phyloP scores from a whole-genome alignment of 305 asterid species.

The Solanum hybrid region DNA sequence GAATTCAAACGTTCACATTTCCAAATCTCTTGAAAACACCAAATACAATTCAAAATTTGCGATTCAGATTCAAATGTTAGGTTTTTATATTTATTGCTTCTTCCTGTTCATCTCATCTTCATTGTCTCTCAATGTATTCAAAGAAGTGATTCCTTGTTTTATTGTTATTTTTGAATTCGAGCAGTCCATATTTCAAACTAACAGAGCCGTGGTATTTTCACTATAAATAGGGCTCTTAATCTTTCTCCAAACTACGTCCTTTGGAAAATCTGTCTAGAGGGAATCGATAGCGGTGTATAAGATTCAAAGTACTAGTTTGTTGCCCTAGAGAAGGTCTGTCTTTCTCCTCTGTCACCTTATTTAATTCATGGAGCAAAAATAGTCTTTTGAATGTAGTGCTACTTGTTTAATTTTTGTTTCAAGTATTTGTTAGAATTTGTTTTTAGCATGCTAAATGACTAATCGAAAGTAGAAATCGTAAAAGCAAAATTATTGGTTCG shows the following conservation, averaged over 20 bases:
- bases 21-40: not conserved
- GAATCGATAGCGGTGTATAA: not conserved
- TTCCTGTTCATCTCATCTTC: not conserved
- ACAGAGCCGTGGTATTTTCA: not conserved
- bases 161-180: not conserved
- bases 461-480: not conserved
- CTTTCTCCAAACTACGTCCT: not conserved
- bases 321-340: not conserved
- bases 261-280: not conserved
- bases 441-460: not conserved
- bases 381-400: not conserved
- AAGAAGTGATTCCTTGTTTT: not conserved
- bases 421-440: not conserved
- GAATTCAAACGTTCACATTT: not conserved
- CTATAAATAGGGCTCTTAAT: not conserved
- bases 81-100: not conserved
- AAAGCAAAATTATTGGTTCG: not conserved
- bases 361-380: not conserved
- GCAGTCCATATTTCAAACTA: not conserved
- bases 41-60: not conserved
- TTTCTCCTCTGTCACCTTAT: not conserved
- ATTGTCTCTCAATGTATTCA: not conserved
- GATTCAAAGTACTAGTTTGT: not conserved
- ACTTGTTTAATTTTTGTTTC: not conserved
- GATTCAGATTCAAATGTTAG: not conserved